Evolutionary conservation across 768 basidiomycete genomes (phyloP), one percentile per base, ranked within the genome.

Genomic region (Suillus weaverae): DNA sequence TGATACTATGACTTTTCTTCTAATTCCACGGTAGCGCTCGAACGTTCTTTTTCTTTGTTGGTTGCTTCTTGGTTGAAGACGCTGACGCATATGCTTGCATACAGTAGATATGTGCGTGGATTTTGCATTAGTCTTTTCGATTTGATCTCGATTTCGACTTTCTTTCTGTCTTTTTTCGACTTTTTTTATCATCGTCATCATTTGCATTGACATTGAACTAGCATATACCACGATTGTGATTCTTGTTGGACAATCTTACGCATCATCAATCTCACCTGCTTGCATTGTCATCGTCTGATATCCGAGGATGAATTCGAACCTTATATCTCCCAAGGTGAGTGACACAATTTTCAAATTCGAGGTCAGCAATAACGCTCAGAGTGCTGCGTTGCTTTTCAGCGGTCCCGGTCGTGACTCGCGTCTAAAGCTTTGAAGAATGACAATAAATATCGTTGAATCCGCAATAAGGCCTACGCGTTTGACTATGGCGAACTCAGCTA

Each of bases 131-230:
- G 53, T 54, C 20, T n/a, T 10, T 53, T 53, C 4, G 4, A 20
- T 54, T 33, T 20, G 6, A n/a, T 33, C 35, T 54, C 20, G 6
- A n/a, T 33, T 54, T 54, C 20, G 53, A 46, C 44, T 46, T 46
- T 46, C 30, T n/a, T 48, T 62, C n/a, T 6, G 20, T 18, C 20
- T 33, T 14, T 16, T 53, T 33, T 14, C 50, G 26, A 16, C 20
- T 33, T 33, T 54, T 54, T 50, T 33, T 55, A 32, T 54, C 18
- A 53, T 62, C 30, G 13, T 56, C 60, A 54, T 62, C 30, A 35
- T 41, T 55, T 35, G 50, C 62, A 62, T 39, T 61, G 62, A 61
- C 62, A 61, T 39, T 62, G 57, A 62, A 62, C 51, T 59, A 62
- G 36, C 62, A 62, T 62, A 61, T 35, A 39, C 55, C 36, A 62